Evolutionary conservation across 1,284 basidiomycete genomes (phyloP).

Genomic region (Papiliotrema laurentii): DNA sequence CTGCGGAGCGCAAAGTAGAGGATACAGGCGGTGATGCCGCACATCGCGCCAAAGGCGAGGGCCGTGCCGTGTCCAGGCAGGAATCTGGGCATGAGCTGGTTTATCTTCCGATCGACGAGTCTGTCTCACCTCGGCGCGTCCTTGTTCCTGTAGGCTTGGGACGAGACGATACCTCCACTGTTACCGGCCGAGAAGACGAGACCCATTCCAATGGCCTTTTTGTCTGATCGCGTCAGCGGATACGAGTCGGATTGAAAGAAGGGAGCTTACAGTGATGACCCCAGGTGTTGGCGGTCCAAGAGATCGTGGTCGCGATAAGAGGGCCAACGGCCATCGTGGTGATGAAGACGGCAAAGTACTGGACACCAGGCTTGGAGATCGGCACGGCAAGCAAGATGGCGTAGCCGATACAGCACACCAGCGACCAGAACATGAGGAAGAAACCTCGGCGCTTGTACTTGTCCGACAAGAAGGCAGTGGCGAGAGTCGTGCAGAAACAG

Average conservation of each 20-base stretch:
- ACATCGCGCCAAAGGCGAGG: constrained; percentile 41
- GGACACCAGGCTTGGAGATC: constrained; percentile 29
- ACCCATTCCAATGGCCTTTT: constrained; percentile 49
- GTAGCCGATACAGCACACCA: constrained; percentile 48
- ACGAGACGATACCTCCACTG: constrained; percentile 50
- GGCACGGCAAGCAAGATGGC: constrained; percentile 44
- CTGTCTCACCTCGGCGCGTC: constrained; percentile 20
- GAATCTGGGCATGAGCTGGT: constrained; percentile 24
- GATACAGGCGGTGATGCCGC: constrained; percentile 36
- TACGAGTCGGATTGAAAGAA: not conserved
- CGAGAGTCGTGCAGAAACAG: constrained; percentile 51
- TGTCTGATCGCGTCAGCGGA: constrained; percentile 26
- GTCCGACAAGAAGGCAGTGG: constrained; percentile 47
- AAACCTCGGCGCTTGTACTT: constrained; percentile 41
- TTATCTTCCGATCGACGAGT: not conserved
- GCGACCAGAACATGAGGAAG: constrained; percentile 50
- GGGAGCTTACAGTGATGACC: constrained; percentile 36
- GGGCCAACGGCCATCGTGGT: constrained; percentile 46
- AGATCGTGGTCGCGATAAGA: constrained; percentile 49
- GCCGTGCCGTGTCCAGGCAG: constrained; percentile 44
- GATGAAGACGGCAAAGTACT: constrained; percentile 51
- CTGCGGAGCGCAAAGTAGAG: constrained; percentile 37
- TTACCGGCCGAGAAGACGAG: constrained; percentile 52
- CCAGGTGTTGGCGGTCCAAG: constrained; percentile 50
- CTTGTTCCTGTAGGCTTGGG: constrained; percentile 44